phyloP scores from a whole-genome alignment of 768 basidiomycete genomes.

The Boletellus ananas region DNA sequence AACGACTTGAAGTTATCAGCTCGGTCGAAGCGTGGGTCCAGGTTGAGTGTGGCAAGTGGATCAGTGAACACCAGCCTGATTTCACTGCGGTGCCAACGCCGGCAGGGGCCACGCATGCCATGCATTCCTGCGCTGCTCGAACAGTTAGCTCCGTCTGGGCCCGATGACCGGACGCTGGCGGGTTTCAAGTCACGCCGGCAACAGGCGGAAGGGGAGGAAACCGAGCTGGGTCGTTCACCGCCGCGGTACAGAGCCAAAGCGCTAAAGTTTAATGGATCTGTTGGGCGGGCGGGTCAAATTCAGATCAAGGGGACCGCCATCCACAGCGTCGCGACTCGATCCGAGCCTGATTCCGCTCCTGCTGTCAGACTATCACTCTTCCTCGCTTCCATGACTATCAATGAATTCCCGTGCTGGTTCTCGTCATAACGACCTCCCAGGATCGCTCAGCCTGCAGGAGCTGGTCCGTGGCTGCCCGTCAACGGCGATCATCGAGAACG shows the following conservation, averaged over 20 bases:
- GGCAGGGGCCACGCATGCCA: conserved; percentile 2
- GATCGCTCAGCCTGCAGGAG: background rate
- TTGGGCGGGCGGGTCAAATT: too few species aligned
- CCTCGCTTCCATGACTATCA: conserved; percentile 1
- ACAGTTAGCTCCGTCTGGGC: background rate
- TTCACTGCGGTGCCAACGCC: background rate
- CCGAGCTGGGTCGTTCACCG: too few species aligned
- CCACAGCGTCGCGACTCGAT: background rate
- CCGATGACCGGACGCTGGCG: background rate
- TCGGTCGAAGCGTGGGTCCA: conserved; percentile 13
- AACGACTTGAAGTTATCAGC: conserved; percentile 9
- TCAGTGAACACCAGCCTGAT: conserved; percentile 4
- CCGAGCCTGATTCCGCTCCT: background rate
- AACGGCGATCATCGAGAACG: conserved; percentile 14
- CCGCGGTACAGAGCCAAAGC: background rate
- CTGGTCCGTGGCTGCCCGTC: background rate
- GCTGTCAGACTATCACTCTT: background rate
- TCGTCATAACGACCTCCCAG: background rate
- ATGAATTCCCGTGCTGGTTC: background rate
- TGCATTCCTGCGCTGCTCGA: background rate
- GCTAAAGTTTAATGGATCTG: too few species aligned
- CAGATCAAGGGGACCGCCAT: too few species aligned
- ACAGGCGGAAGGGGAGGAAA: too few species aligned
- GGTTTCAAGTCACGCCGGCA: too few species aligned
- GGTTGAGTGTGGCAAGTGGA: conserved; percentile 5